These are phyloP conservation scores for Lodderomyces oxycetoniae DNA, from an alignment of 1,139 yeast genomes.

Conservation along the genomic window DNA sequence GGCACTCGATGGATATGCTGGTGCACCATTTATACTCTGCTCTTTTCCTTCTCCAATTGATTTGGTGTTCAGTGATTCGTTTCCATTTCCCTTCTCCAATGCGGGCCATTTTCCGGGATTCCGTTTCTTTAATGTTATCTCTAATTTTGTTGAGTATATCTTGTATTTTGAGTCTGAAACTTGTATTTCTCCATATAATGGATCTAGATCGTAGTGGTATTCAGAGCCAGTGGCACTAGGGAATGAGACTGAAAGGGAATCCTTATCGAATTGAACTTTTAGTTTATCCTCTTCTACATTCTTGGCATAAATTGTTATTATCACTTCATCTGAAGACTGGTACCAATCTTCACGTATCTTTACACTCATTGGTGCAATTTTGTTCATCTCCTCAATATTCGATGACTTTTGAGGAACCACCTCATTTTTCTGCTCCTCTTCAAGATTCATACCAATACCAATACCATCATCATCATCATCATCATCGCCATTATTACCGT, in stretches of 20 bases:
- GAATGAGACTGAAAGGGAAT: conserved; percentile 36
- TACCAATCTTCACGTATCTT: conserved; percentile 75
- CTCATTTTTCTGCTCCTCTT: neutral
- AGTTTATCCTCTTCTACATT: conserved; percentile 48
- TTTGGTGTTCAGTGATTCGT: conserved; percentile 1
- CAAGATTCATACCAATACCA: neutral
- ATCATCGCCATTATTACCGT: conserved; percentile 5
- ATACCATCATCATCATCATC: conserved; percentile 1
- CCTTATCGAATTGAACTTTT: conserved; percentile 29
- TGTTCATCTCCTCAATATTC: conserved; percentile 30
- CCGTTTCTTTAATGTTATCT: conserved; percentile 47
- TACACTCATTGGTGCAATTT: conserved; percentile 38
- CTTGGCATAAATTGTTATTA: conserved; percentile 70
- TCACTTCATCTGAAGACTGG: conserved; percentile 54
- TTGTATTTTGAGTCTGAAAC: conserved; percentile 41
- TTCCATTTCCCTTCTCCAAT: conserved; percentile 26
- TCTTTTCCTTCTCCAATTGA: conserved; percentile 10
- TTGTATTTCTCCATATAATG: conserved; percentile 49
- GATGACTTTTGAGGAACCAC: conserved; percentile 18
- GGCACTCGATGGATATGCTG: conserved; percentile 58
- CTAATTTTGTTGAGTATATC: conserved; percentile 72
- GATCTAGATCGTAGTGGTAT: conserved; percentile 47
- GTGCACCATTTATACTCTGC: neutral
- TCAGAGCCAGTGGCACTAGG: conserved; percentile 45
- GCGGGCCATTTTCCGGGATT: conserved; percentile 39